Conservation (phyloP, 208 protist genomes). For the Wallacemonas sp. region DNA sequence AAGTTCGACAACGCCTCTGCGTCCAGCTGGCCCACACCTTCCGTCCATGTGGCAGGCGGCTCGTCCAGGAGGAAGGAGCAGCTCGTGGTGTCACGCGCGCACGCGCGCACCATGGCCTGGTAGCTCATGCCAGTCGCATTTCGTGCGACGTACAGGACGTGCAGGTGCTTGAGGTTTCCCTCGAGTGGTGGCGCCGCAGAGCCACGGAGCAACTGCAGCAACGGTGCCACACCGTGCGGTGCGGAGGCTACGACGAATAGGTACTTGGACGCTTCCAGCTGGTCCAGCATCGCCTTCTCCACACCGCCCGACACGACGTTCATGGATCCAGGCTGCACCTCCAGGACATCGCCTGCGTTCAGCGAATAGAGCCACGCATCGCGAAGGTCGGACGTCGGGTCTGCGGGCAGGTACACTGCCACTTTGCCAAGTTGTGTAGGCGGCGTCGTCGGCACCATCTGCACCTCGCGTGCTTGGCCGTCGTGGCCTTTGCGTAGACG, state of each 20-base stretch:
- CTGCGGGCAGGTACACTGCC: constrained; percentile 21
- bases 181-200: neutral
- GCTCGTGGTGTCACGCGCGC: neutral
- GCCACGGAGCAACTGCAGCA: constrained; percentile 31
- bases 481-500: constrained; percentile 3
- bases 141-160: constrained; percentile 18
- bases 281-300: neutral
- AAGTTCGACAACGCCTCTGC: neutral
- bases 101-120: constrained; percentile 9
- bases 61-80: constrained; percentile 23
- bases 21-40: constrained; percentile 19
- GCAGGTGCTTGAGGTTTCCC: neutral
- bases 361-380: constrained; percentile 23
- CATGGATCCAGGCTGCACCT: constrained; percentile 17
- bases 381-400: neutral
- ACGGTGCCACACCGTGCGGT: constrained; percentile 23
- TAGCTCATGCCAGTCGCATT: constrained; percentile 17
- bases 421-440: constrained; percentile 24
- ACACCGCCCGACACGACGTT: neutral
- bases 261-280: neutral
- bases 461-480: constrained; percentile 5
- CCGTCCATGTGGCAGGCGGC: constrained; percentile 21
- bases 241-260: constrained; percentile 19
- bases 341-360: constrained; percentile 27
- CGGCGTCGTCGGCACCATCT: constrained; percentile 27